phyloP scores from a whole-genome alignment of 2,329 filamentous ascomycete genomes.

The Talaromyces islandicus region DNA sequence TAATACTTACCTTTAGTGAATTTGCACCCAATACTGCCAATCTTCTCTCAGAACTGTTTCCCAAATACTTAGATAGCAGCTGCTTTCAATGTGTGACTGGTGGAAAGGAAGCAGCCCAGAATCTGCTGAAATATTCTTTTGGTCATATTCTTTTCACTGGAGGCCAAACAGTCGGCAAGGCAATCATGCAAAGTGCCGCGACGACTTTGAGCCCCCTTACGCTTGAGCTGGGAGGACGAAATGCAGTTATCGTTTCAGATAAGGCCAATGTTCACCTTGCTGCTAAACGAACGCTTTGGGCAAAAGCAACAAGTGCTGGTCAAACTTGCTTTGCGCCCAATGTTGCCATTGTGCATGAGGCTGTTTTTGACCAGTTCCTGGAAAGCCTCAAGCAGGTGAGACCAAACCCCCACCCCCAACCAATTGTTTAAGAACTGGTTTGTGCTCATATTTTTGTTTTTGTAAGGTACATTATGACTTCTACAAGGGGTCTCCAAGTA shows the following conservation, averaged over 20 bases:
- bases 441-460: not conserved
- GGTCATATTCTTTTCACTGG: conserved; percentile 7
- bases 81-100: conserved; percentile 4
- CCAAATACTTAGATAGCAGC: conserved; percentile 3
- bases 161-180: conserved; percentile 1
- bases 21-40: conserved; percentile 4
- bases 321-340: conserved; percentile 8
- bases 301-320: conserved; percentile 2
- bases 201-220: conserved; percentile 1
- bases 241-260: conserved; percentile 1
- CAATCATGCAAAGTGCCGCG: conserved; percentile 2
- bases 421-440: not conserved
- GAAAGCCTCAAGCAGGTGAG: not conserved
- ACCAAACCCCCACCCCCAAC: too few species aligned
- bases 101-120: conserved; percentile 1
- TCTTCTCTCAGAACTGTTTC: conserved; percentile 3
- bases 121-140: not conserved
- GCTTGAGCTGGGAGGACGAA: conserved; percentile 4
- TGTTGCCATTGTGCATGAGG: conserved; percentile 7
- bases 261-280: conserved; percentile 7
- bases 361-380: not conserved
- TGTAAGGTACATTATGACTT: not conserved
- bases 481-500: not conserved
- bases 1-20: not conserved
- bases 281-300: conserved; percentile 2